Evolutionary conservation across 495 filamentous ascomycete species (phyloP), one percentile per base, ranked within the genome.

Genomic region (Neurospora discreta): DNA sequence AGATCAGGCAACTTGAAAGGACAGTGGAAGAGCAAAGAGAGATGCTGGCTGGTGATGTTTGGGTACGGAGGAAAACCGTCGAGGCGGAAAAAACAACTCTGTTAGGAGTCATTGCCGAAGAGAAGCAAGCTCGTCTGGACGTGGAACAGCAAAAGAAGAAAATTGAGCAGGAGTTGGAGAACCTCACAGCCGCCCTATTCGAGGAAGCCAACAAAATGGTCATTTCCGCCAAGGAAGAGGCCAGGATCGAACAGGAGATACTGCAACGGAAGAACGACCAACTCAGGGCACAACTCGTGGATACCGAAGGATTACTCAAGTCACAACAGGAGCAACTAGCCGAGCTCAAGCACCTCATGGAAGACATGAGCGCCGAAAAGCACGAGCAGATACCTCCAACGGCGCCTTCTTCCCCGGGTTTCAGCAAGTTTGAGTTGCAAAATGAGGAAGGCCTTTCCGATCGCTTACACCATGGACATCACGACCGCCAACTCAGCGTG

Each of bases 201-300:
- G 93, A 97, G 79, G 95, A 98, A 84, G 95, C 95, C 40, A 97
- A 99, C 74, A 82, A 93, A 87, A 98, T 99, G 95, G 95, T 99
- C 70, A 91, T 94, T 69, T 90, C 78, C 30, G 81, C 79, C 44
- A 82, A 82, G 74, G 81, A 82, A 46, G 80, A 82, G 39, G 81
- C 81, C 41, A 74, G 78, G 39, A 42, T 58, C 3, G 80, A 82
- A 72, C 80, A 82, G 60, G 80, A 82, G 26, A 72, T 71, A 0
- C 42, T 81, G 71, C 79, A 80, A 3, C 75, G 77, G 26, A 80
- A 80, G 39, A 81, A 79, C 69, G 81, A 82, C 68, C 77, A 79
- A 74, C 93, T 98, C 42, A 77, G 71, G 41, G 77, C 80, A 8
- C 81, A 82, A 71, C 73, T 82, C 20, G 78, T 75, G 41, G 81